A percentile compares a stretch with the other conserved stretches of the same genome.
Conservation (phyloP, 2,329 filamentous ascomycete genomes). For the Aspergillus brasiliensis region DNA sequence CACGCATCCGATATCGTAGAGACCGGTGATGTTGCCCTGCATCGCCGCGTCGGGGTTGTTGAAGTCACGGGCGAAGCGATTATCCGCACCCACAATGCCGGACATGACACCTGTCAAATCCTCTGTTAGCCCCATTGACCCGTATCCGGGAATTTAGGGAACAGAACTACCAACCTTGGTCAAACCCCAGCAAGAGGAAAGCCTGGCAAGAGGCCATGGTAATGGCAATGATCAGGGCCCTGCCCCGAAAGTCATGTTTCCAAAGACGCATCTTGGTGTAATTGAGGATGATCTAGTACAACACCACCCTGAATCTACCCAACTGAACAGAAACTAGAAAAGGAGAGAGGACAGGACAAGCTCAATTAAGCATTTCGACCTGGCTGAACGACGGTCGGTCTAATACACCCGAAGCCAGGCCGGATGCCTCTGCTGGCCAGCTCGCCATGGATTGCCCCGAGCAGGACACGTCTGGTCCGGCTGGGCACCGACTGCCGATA, state of each 20-base stretch:
- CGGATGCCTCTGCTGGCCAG: neutral
- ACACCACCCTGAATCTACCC: too few relatives aligned
- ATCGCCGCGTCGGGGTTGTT: slow-evolving; percentile 41
- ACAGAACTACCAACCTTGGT: slow-evolving; percentile 43
- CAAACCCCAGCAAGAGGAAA: slow-evolving; percentile 47
- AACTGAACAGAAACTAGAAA: neutral
- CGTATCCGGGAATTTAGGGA: neutral
- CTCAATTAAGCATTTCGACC: neutral
- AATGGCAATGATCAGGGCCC: slow-evolving; percentile 24
- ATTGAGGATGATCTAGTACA: neutral
- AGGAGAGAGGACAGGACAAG: neutral
- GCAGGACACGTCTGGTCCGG: neutral
- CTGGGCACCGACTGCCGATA: neutral
- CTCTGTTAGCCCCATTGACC: neutral
- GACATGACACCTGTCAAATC: slow-evolving; percentile 23
- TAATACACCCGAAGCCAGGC: neutral
- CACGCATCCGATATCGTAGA: slow-evolving; percentile 38
- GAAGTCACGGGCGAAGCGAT: slow-evolving; percentile 44
- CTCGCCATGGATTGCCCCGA: neutral
- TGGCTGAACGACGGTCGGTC: neutral
- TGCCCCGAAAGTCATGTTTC: slow-evolving; percentile 27
- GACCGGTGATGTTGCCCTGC: slow-evolving; percentile 39
- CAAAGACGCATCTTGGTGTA: slow-evolving; percentile 20
- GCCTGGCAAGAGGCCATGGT: slow-evolving; percentile 46
- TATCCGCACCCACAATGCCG: slow-evolving; percentile 49